These are phyloP conservation scores for Talaromyces proteolyticus DNA, from an alignment of 495 filamentous ascomycete species.

Conservation along the genomic window DNA sequence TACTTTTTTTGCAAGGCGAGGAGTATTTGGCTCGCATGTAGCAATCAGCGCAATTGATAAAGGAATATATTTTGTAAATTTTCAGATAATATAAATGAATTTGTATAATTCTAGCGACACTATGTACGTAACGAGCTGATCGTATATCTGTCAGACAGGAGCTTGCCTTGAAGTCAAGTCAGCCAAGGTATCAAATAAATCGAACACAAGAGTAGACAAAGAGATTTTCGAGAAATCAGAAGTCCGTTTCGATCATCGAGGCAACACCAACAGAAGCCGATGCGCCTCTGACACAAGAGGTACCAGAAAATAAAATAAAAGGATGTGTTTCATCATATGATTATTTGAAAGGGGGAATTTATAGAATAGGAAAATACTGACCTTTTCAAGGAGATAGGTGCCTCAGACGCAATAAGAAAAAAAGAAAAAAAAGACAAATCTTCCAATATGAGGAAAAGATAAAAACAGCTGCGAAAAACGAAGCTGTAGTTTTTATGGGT, in stretches of 20 bases:
- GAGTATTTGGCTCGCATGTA: no score
- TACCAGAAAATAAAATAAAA: conserved; percentile 52
- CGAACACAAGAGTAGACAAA: conserved; percentile 4
- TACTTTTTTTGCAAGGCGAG: no score
- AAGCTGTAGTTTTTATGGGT: neutral
- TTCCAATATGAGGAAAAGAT: conserved; percentile 5
- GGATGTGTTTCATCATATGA: conserved; percentile 43
- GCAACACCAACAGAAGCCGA: conserved; percentile 27
- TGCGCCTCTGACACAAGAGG: conserved; percentile 55
- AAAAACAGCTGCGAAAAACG: neutral
- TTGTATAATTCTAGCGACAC: no score
- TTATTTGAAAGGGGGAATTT: conserved; percentile 4
- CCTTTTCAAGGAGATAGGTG: conserved; percentile 12
- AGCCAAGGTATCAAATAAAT: conserved; percentile 8
- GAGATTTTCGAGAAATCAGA: conserved; percentile 35
- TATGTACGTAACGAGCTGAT: no score
- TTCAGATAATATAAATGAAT: no score
- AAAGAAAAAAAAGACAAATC: conserved; percentile 5
- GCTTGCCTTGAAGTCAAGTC: conserved; percentile 5
- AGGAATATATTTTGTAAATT: no score
- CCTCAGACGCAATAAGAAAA: conserved; percentile 5
- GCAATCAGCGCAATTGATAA: no score
- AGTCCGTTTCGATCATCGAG: conserved; percentile 59
- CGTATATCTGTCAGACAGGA: no score
- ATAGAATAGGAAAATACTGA: conserved; percentile 17